Base-by-base conservation (phyloP, 805 yeast species). In the Sungouiella thailandica region DNA sequence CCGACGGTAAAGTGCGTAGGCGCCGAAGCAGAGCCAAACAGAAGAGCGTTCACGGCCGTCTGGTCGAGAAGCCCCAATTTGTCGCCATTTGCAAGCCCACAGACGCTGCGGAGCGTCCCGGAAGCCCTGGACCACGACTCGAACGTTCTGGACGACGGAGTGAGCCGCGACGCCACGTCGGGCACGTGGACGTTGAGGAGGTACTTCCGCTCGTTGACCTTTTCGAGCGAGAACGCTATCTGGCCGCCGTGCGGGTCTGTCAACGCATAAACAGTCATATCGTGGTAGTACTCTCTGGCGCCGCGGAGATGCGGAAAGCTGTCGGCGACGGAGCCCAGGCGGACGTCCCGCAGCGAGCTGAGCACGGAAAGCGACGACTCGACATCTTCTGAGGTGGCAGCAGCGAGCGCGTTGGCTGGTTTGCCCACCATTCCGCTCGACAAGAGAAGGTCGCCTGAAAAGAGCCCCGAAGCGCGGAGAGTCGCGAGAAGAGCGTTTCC, bases 121-220 rank as follows among this genome's bases (percentile, higher is more conserved):
- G 32, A 18, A 34, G 15, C 28, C 17, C n/a, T 34, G 5, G 47
- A 28, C 46, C 47, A 43, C 23, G 35, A 36, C 7, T 16, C 31
- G 25, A 40, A 43, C 3, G 41, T 23, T 4, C 19, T 13, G 1
- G 41, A 35, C 11, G 47, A 29, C 8, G 73, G 73, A 2, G 54
- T 14, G 4, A 68, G 23, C 30, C 47, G 56, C 1, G 69, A 48
- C 7, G 60, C 59, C 4, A 65, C 33, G 43, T 70, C 75, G 3
- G 72, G 70, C 7, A 70, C 42, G 43, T 70, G 75, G 6, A 70
- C 35, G 34, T 63, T 59, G 8, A 70, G 31, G 4, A 40, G 29
- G 36, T 60, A 57, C 33, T 59, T 60, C 25, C 71, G 43, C 8
- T 65, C 41, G 40, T 60, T 65, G 29, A 58, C 39, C 31, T 58